phyloP scores from a whole-genome alignment of 257 asterid species.

The Vinca minor region DNA sequence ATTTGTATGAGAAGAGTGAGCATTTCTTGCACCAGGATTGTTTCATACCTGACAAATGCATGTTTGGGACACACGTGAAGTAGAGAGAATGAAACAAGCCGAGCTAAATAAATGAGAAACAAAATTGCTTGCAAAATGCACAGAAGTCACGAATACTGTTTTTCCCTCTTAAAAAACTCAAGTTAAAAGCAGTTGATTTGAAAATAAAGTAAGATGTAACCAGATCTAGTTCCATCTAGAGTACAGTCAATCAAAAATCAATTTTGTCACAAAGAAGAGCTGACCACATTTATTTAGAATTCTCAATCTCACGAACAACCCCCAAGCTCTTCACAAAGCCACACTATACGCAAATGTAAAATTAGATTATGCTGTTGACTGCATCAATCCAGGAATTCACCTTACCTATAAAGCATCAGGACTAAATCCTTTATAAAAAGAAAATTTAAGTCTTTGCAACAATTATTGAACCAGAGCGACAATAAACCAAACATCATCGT shows the following conservation, averaged over 20 bases:
- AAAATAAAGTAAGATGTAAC: neutral
- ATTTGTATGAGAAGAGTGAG: conserved; percentile 78
- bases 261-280: no score
- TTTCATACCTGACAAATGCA: conserved; percentile 60
- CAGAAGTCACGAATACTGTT: neutral
- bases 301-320: neutral
- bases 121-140: neutral
- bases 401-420: no score
- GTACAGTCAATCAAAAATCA: neutral
- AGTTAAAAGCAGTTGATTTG: neutral
- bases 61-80: neutral
- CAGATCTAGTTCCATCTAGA: neutral
- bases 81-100: neutral
- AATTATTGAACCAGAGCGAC: neutral
- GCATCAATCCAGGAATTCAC: neutral
- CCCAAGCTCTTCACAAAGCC: neutral
- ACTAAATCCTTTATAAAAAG: neutral
- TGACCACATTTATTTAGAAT: neutral
- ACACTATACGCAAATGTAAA: neutral
- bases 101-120: neutral
- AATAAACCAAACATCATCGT: neutral
- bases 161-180: neutral
- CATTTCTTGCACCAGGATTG: conserved; percentile 76
- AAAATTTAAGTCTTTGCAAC: neutral
- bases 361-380: neutral